A percentile compares a stretch with the other conserved stretches of the same genome.
Conservation (phyloP, 2,329 filamentous ascomycete genomes). For the Penicillium sp. region DNA sequence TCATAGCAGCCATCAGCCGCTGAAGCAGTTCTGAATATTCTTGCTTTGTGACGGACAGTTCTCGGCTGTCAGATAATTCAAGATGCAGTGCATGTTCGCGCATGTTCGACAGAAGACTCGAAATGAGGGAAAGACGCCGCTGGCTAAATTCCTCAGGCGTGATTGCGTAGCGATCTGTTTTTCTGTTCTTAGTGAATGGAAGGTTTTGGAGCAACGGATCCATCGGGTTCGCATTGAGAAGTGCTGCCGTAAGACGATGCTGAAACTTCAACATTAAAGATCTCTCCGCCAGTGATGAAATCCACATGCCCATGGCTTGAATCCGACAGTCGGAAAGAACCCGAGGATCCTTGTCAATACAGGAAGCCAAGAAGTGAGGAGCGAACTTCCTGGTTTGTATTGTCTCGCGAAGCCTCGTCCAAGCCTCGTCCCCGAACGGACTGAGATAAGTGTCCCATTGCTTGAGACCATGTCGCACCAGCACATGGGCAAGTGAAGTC, state of each 20-base stretch:
- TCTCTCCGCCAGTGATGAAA: conserved; percentile 53
- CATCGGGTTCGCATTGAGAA: conserved; percentile 45
- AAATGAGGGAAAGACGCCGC: conserved; percentile 52
- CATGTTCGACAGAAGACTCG: conserved; percentile 55
- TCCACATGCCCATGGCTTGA: conserved; percentile 50
- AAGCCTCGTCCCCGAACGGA: conserved; percentile 48
- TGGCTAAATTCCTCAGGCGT: conserved; percentile 49
- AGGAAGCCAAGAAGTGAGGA: conserved; percentile 42
- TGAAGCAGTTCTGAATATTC: conserved; percentile 50
- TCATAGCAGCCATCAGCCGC: conserved; percentile 57
- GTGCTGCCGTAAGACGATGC: conserved; percentile 49
- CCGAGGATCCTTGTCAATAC: conserved; percentile 40
- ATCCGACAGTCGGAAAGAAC: conserved; percentile 43
- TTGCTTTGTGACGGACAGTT: conserved; percentile 35
- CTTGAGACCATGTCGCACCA: conserved; percentile 44
- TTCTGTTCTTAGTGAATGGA: conserved; percentile 47
- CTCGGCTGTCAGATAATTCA: conserved; percentile 28
- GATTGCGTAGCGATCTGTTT: conserved; percentile 43
- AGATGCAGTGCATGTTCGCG: conserved; percentile 43
- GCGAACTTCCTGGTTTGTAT: conserved; percentile 46
- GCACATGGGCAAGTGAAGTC: conserved; percentile 45
- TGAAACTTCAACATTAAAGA: conserved; percentile 58
- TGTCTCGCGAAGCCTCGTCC: conserved; percentile 43
- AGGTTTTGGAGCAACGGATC: conserved; percentile 52
- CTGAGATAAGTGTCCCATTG: conserved; percentile 55